Percentiles rank a stretch among this genome's conserved stretches.
Evolutionary conservation across 2,329 filamentous ascomycete genomes (phyloP).

Genomic region (Sporothrix dimorphospora): DNA sequence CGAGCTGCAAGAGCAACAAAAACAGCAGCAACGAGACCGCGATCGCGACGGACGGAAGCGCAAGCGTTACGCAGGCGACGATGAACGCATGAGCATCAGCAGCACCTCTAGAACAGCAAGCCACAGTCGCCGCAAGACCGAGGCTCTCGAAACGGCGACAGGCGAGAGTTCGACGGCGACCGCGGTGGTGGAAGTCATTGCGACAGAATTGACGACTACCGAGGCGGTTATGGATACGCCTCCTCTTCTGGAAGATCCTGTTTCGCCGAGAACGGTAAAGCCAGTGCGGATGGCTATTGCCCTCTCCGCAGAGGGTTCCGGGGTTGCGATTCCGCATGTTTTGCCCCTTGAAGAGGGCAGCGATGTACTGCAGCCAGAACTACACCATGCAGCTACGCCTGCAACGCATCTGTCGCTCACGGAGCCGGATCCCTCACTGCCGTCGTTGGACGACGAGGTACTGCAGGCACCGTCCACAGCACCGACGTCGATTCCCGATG

Average conservation of each 20-base stretch:
- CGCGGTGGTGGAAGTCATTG: conserved; percentile 32
- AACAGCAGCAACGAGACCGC: conserved; percentile 24
- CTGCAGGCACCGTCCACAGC: neutral
- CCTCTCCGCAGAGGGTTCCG: conserved; percentile 26
- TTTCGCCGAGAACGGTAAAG: conserved; percentile 56
- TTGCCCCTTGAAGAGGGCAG: neutral
- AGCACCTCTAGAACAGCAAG: conserved; percentile 21
- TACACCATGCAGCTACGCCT: conserved; percentile 52
- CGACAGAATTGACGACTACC: neutral
- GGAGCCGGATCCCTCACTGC: conserved; percentile 12
- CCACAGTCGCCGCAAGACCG: conserved; percentile 31
- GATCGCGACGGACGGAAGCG: conserved; percentile 59
- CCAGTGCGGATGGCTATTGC: conserved; percentile 34
- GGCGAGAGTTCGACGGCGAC: neutral
- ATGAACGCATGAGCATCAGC: conserved; percentile 35
- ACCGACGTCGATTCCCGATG: conserved; percentile 23
- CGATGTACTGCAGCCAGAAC: conserved; percentile 30
- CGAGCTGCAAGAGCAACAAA: conserved; percentile 5
- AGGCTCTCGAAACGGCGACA: conserved; percentile 23
- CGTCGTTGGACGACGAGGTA: neutral
- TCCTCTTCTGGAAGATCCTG: conserved; percentile 47
- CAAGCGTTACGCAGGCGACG: conserved; percentile 57
- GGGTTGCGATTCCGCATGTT: neutral
- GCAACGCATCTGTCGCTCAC: conserved; percentile 47
- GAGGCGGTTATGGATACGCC: neutral